Conservation (phyloP, 768 basidiomycete genomes). For the Tremella fuciformis region DNA sequence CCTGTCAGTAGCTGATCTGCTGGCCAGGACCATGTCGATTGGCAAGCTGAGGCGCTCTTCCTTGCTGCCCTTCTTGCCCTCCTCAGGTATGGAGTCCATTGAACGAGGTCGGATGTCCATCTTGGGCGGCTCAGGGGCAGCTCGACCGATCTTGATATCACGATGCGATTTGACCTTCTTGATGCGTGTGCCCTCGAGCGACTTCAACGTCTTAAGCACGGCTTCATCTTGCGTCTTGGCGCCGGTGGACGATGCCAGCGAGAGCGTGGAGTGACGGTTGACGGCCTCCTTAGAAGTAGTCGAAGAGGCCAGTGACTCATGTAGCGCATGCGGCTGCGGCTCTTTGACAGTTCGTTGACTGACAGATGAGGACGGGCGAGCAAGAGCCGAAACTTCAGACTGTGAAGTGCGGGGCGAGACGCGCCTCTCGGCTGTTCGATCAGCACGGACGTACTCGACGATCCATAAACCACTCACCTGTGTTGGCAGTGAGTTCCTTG, state of each 20-base stretch:
- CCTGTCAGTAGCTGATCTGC: too few species aligned
- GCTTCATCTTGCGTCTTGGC: constrained; percentile 37
- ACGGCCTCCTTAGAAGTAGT: constrained; percentile 14
- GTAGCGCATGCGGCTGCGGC: not conserved
- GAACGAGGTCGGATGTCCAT: constrained; percentile 17
- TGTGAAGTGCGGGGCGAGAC: constrained; percentile 31
- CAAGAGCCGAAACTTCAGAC: constrained; percentile 16
- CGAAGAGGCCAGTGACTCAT: constrained; percentile 3
- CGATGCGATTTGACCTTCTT: constrained; percentile 1
- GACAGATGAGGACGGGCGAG: constrained; percentile 12
- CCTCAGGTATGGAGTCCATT: constrained; percentile 18
- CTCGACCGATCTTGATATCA: constrained; percentile 31
- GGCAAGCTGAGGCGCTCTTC: constrained; percentile 28
- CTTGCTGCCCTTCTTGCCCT: constrained; percentile 16
- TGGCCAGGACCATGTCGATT: constrained; percentile 13
- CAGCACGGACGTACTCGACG: constrained; percentile 6
- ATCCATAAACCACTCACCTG: constrained; percentile 13
- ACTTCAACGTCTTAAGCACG: constrained; percentile 32
- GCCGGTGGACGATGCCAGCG: constrained; percentile 16
- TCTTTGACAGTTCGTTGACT: not conserved
- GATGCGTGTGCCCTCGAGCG: constrained; percentile 27
- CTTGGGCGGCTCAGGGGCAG: constrained; percentile 36
- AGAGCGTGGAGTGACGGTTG: constrained; percentile 22
- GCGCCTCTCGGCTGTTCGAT: constrained; percentile 22
- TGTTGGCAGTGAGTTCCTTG: constrained; percentile 21